Evolutionary conservation across 2,329 filamentous ascomycete species (phyloP), one percentile per base, ranked within the genome.

Genomic region (Trichoderma hamatum): DNA sequence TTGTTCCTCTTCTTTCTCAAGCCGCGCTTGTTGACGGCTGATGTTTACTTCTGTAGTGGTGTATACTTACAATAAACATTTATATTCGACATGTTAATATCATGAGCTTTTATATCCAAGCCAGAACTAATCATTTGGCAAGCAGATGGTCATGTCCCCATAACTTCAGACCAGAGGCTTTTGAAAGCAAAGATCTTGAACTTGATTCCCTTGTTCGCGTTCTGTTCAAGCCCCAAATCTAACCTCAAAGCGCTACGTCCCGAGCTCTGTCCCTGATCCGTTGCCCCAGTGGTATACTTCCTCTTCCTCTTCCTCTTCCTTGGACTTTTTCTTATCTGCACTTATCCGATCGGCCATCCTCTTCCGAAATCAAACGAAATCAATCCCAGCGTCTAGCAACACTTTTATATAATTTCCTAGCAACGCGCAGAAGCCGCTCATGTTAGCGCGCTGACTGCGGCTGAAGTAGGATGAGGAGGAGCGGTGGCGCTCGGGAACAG

Each of bases 401-500:
- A 49, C 13, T 36, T 36, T 36, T 11, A 46, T 19, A 21, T 21
- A 24, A 24, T 24, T 49, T 5, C 11, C 11, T 49, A 24, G 11
- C 46, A 49, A 24, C 21, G 46, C 9, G n/a, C n/a, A 49, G 5
- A 13, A 14, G 10, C 21, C 21, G 46, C 46, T 5, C n/a, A 10
- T 14, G 24, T n/a, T 49, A 49, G 10, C 10, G 21, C 21, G n/a
- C 6, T 5, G n/a, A 13, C 4, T 11, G 32, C 19, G 26, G 32
- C 61, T 30, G 61, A 64, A 55, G 32, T 26, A 55, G 34, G 61
- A 60, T 28, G 7, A 24, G 34, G 49, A 24, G 16, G n/a, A 28
- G 21, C 46, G 49, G 61, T 21, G 46, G 61, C 46, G 60, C 21
- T 43, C 51, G 34, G 61, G 24, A 54, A 54, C 49, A 55, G 51